Base-by-base conservation (phyloP, 2,329 filamentous ascomycete species). In the Camillea tinctor region DNA sequence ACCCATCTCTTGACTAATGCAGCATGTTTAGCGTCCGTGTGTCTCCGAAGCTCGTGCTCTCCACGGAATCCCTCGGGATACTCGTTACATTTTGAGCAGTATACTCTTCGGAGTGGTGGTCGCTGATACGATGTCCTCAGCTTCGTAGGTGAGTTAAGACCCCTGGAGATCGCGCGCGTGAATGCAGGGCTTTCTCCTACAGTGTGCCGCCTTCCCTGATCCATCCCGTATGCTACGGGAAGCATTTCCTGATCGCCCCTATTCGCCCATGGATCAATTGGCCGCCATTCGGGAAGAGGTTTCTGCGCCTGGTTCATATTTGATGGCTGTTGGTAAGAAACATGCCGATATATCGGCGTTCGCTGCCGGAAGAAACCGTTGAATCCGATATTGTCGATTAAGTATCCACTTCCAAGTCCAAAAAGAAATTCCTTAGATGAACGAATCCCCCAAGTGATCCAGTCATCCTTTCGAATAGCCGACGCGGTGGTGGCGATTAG, bases 21-120 rank as follows among this genome's bases (percentile, higher is more conserved):
- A 3, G 83, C 81, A 65, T 86, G 83, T 61, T 84, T 84, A 4
- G 83, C 82, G 61, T 85, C 82, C 19, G 77, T 80, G 72, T 93
- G 90, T 59, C 90, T 83, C 58, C 88, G 82, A 54, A 93, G 81
- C 74, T 97, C 93, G 74, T 97, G 93, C 58, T 96, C 92, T 60
- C 93, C 93, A 52, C 93, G 89, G 74, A 97, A 97, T 4, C 93
- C 93, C 62, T 93, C 88, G 2, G 90, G 90, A 62, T 94, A 88
- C 69, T 92, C 90, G 66, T 88, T 87, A 78, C 93, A 97, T 67
- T 89, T 85, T 19, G 81, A 79, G 74, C 93, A 97, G 71, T 86
- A 88, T 54, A 93, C 88, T 66, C 92, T 90, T 22, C 87, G 84
- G 55, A 92, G 83, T 22, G 86, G 84, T 21, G 81, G 79, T 23